Evolutionary conservation across 768 basidiomycete genomes (phyloP).

Genomic region (Glaciozyma antarctica): DNA sequence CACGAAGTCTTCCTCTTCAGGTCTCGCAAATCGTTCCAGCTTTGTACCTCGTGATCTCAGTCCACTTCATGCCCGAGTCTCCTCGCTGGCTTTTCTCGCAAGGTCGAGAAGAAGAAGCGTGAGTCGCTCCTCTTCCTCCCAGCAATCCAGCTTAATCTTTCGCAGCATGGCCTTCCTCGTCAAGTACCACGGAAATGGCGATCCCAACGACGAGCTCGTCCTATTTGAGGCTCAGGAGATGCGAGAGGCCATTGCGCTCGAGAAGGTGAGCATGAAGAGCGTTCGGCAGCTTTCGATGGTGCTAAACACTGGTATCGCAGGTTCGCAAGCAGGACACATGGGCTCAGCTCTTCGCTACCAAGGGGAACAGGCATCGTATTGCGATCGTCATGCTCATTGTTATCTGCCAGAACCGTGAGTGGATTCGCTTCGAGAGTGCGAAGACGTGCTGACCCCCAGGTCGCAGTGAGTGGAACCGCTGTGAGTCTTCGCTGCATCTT

Average conservation of each 20-base stretch:
- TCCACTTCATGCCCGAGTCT: constrained; percentile 1
- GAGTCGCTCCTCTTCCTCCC: no score
- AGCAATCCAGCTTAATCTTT: no score
- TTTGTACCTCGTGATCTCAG: neutral
- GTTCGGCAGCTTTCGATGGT: neutral
- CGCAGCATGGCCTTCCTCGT: constrained; percentile 51
- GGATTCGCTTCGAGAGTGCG: no score
- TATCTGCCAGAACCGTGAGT: neutral
- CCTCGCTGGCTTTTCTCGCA: neutral
- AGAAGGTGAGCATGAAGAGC: constrained; percentile 30
- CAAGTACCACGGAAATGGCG: constrained; percentile 73
- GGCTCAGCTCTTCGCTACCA: constrained; percentile 36
- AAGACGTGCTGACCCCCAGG: no score
- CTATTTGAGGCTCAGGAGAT: constrained; percentile 42
- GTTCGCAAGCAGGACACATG: constrained; percentile 37
- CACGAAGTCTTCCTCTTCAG: no score
- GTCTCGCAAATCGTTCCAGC: neutral
- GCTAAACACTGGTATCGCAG: neutral
- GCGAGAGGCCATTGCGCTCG: constrained; percentile 38
- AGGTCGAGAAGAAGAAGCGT: no score
- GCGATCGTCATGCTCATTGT: constrained; percentile 7
- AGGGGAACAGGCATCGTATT: constrained; percentile 37
- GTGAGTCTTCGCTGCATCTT: neutral
- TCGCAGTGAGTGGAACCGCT: neutral
- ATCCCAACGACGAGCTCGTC: constrained; percentile 43